Percentiles rank a stretch among this genome's conserved stretches.
phyloP scores from a whole-genome alignment of 2,329 filamentous ascomycete genomes.

The Cladosporium sp. region DNA sequence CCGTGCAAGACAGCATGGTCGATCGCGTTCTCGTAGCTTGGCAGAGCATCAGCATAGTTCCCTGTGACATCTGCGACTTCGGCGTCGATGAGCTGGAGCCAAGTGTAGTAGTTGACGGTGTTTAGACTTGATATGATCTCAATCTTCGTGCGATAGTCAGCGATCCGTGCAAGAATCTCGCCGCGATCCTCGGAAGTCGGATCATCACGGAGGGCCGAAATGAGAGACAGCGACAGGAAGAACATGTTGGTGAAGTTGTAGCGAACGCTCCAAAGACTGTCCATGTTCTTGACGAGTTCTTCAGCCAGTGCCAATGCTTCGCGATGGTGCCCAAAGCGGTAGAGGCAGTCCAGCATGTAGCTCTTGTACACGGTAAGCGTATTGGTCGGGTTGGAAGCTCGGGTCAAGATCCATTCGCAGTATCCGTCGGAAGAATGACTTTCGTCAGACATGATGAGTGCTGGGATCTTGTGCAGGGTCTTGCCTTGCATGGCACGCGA shows the following conservation, averaged over 20 bases:
- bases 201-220: slow-evolving; percentile 35
- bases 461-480: slow-evolving; percentile 48
- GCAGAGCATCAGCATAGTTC: slow-evolving; percentile 49
- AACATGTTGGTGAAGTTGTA: slow-evolving; percentile 38
- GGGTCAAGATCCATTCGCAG: slow-evolving; percentile 45
- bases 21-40: slow-evolving; percentile 62
- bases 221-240: slow-evolving; percentile 37
- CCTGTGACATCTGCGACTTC: slow-evolving; percentile 54
- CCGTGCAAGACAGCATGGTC: slow-evolving; percentile 65
- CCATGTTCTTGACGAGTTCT: slow-evolving; percentile 34
- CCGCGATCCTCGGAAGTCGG: slow-evolving; percentile 34
- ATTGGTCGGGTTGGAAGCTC: slow-evolving; percentile 52
- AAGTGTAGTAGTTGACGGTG: slow-evolving; percentile 64
- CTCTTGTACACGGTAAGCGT: slow-evolving; percentile 64
- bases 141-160: slow-evolving; percentile 53
- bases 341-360: slow-evolving; percentile 37
- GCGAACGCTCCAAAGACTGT: slow-evolving; percentile 40
- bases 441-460: slow-evolving; percentile 60
- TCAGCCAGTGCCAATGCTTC: slow-evolving; percentile 40
- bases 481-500: slow-evolving; percentile 69
- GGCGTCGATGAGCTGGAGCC: slow-evolving; percentile 62
- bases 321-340: slow-evolving; percentile 37
- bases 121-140: slow-evolving; percentile 58
- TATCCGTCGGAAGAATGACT: slow-evolving; percentile 55
- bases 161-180: slow-evolving; percentile 49